These are phyloP conservation scores for Hyaloscypha finlandica DNA, from an alignment of 495 filamentous ascomycete species.

Conservation along the genomic window DNA sequence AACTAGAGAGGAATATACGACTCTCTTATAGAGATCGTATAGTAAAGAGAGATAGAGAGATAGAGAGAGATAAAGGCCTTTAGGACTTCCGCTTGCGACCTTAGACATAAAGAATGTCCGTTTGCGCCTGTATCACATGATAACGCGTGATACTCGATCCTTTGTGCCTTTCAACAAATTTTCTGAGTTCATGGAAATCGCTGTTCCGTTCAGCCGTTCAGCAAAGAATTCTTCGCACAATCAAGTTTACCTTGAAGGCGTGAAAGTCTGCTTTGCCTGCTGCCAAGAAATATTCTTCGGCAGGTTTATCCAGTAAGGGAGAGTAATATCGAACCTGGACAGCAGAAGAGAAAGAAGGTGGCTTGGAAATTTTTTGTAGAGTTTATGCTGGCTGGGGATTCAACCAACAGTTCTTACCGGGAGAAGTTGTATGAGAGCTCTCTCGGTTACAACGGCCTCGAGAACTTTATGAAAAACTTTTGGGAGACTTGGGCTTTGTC, in stretches of 20 bases:
- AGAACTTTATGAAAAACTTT: slow-evolving; percentile 70
- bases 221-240: slow-evolving; percentile 72
- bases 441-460: slow-evolving; percentile 61
- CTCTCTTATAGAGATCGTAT: too few relatives aligned
- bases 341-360: slow-evolving; percentile 55
- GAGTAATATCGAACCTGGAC: slow-evolving; percentile 53
- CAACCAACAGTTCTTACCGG: slow-evolving; percentile 72
- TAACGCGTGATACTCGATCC: too few relatives aligned
- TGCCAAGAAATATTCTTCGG: slow-evolving; percentile 56
- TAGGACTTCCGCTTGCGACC: too few relatives aligned
- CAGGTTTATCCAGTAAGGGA: slow-evolving; percentile 44
- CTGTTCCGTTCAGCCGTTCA: slow-evolving; percentile 67
- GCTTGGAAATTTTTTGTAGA: slow-evolving; percentile 68
- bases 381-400: slow-evolving; percentile 80
- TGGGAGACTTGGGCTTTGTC: slow-evolving; percentile 72
- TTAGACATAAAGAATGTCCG: too few relatives aligned
- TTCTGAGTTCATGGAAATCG: slow-evolving; percentile 68
- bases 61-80: too few relatives aligned
- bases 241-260: slow-evolving; percentile 71
- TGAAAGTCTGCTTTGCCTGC: slow-evolving; percentile 66
- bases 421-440: slow-evolving; percentile 61
- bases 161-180: slow-evolving; percentile 42
- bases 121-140: too few relatives aligned
- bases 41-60: too few relatives aligned
- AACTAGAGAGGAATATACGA: too few relatives aligned